Base-by-base conservation (phyloP, 495 filamentous ascomycete genomes). In the Aspergillus carlsbadensis region DNA sequence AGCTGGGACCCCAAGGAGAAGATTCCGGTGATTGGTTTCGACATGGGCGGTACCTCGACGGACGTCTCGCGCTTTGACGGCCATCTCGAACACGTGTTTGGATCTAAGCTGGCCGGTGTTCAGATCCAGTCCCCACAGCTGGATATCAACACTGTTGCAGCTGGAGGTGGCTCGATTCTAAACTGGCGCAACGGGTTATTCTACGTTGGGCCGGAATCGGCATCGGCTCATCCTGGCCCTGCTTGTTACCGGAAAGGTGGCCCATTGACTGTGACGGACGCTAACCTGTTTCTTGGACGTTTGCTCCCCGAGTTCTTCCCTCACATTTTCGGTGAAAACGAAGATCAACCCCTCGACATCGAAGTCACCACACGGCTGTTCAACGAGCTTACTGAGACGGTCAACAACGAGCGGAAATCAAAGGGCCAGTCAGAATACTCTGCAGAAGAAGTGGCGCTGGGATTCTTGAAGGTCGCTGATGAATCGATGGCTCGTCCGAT, bases 141-240 rank as follows among this genome's bases (percentile, higher is more conserved):
- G 0, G 94, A 98, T 72, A 97, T 98, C 72, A 98, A 98, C 70
- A 98, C 94, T 0, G 93, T 98, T 29, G 93, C 93, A 17, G 93
- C 93, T 17, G 93, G 93, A 37, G 93, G 93, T 52, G 93, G 93
- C 15, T 96, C 91, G 4, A 84, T 91, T 44, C 80, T 98, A 3
- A 90, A 92, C 63, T 98, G 87, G 79, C 84, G 86, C 42, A 97
- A 98, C 58, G 93, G 94, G 6, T 76, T 98, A 10, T 98, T 98
- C 63, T 91, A 95, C n/a, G 93, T 97, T 26, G 93, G 93, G 0
- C 93, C 93, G 3, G 94, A 98, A 67, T 96, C 91, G 2, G 93
- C 92, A 0, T 87, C 91, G 31, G 93, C 93, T 6, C 92, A 97
- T 66, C 93, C 93, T 1, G 93, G 93, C 3, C 93, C 93, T 6